Evolutionary conservation across 768 basidiomycete species (phyloP).

Genomic region (Hericium rajendrae): DNA sequence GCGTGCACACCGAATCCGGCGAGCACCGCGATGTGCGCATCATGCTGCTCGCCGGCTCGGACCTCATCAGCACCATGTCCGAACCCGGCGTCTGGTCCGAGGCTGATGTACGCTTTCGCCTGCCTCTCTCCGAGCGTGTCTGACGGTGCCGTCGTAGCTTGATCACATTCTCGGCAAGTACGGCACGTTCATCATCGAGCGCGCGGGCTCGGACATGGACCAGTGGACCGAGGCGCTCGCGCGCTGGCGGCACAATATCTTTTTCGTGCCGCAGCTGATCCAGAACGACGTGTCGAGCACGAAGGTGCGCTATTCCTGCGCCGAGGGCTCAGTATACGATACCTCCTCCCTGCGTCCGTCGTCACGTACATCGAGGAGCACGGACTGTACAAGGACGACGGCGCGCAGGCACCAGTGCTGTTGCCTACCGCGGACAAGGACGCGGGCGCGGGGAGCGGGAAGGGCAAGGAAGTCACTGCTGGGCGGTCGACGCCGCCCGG

Average conservation of each 20-base stretch:
- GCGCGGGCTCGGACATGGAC: slow-evolving; percentile 64
- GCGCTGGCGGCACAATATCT: slow-evolving; percentile 23
- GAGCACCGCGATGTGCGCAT: slow-evolving; percentile 70
- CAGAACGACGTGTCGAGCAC: slow-evolving; percentile 97
- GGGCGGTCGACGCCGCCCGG: no score
- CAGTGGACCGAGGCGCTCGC: slow-evolving; percentile 15
- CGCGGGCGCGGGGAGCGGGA: slow-evolving; percentile 7
- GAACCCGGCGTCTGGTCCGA: slow-evolving; percentile 98
- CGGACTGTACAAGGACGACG: slow-evolving; percentile 65
- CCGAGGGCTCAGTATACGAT: slow-evolving; percentile 75
- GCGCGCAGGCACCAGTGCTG: not conserved
- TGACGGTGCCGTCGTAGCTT: slow-evolving; percentile 40
- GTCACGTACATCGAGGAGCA: slow-evolving; percentile 91
- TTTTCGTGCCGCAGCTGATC: slow-evolving; percentile 88
- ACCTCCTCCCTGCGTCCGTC: slow-evolving; percentile 83
- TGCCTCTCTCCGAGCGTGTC: slow-evolving; percentile 6
- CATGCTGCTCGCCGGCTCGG: slow-evolving; percentile 96
- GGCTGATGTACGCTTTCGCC: slow-evolving; percentile 53
- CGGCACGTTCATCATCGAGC: slow-evolving; percentile 91
- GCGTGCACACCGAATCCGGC: slow-evolving; percentile 63
- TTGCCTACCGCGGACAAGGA: slow-evolving; percentile 21
- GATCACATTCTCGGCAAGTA: slow-evolving; percentile 95
- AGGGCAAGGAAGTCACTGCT: no score
- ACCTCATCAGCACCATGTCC: slow-evolving; percentile 95
- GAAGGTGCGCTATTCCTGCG: slow-evolving; percentile 78